Conservation (phyloP, 2,329 filamentous ascomycete species). For the Aspergillus versicolor region DNA sequence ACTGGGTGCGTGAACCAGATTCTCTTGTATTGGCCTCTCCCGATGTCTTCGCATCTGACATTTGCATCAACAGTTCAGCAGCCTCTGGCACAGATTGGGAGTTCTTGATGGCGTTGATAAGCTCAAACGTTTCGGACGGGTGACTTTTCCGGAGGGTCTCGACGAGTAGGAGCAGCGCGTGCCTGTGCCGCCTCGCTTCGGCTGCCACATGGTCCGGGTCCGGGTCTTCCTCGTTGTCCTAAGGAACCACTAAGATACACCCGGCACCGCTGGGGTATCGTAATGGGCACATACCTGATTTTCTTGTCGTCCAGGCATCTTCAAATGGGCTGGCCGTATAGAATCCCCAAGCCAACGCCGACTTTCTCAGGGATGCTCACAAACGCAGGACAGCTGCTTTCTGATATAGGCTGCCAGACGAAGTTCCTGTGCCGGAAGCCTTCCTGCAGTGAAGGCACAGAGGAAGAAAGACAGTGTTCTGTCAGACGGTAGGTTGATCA, state of each 20-base stretch:
- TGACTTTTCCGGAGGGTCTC: constrained; percentile 4
- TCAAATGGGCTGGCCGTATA: not conserved
- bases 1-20: not conserved
- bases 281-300: not conserved
- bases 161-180: constrained; percentile 4
- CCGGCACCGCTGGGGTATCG: not conserved
- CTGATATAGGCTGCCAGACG: not conserved
- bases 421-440: not conserved
- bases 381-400: not conserved
- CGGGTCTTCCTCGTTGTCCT: not conserved
- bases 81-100: not conserved
- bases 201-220: not conserved
- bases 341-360: not conserved
- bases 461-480: not conserved
- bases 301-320: not conserved
- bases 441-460: not conserved
- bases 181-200: not conserved
- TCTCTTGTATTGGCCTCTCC: not conserved
- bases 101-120: not conserved
- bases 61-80: not conserved
- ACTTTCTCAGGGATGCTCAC: not conserved
- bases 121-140: not conserved
- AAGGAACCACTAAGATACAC: not conserved
- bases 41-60: not conserved
- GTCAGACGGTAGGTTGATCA: not conserved